Conservation (phyloP, 2,329 filamentous ascomycete genomes). For the Aspergillus costaricaensis region DNA sequence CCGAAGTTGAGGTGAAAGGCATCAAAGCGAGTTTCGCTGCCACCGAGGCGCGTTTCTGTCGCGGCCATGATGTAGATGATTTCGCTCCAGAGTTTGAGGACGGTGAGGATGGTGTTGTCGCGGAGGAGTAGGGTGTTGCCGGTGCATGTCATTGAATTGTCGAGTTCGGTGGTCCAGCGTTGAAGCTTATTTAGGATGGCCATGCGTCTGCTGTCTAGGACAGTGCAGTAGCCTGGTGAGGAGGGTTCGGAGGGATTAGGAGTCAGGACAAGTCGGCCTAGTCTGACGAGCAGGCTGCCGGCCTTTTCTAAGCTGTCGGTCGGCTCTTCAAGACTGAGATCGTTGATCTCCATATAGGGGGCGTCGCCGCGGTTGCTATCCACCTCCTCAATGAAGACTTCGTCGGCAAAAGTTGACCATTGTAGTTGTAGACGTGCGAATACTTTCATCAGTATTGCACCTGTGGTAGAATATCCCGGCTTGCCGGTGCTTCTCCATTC, state of each 20-base stretch:
- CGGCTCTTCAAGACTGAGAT: background rate
- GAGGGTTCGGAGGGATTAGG: background rate
- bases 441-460: slow-evolving; percentile 6
- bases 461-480: background rate
- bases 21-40: background rate
- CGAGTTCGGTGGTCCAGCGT: background rate
- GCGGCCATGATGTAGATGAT: slow-evolving; percentile 1
- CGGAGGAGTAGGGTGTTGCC: background rate
- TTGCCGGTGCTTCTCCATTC: background rate
- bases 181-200: background rate
- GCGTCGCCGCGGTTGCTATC: background rate
- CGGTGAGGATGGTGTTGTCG: background rate
- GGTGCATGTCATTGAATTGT: background rate
- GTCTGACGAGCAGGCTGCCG: background rate
- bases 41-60: background rate
- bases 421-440: slow-evolving; percentile 17
- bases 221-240: background rate
- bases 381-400: slow-evolving; percentile 4
- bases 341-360: background rate
- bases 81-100: background rate
- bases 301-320: slow-evolving; percentile 1
- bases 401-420: slow-evolving; percentile 7
- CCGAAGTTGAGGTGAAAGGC: background rate
- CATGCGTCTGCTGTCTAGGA: background rate
- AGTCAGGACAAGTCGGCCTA: background rate